Conservation (phyloP, 1,284 basidiomycete genomes). For the Laetiporus sulphureus region DNA sequence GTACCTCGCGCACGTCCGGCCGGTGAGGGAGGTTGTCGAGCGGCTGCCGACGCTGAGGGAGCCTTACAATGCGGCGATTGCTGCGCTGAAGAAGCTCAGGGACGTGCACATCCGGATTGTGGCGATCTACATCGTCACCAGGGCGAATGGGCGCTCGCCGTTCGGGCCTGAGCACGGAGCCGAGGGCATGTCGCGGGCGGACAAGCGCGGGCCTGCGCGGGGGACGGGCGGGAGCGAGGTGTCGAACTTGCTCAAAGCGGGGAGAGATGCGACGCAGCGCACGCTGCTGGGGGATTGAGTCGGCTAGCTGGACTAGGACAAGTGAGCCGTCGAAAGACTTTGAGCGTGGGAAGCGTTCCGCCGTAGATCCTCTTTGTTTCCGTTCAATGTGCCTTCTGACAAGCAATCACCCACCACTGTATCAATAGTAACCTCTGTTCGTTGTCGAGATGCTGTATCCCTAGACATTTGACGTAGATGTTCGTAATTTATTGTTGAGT, state of each 20-base stretch:
- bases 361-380: too few species aligned
- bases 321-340: too few species aligned
- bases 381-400: too few species aligned
- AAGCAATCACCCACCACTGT: too few species aligned
- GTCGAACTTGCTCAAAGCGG: constrained; percentile 77
- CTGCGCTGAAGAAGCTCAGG: constrained; percentile 74
- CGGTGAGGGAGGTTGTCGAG: constrained; percentile 54
- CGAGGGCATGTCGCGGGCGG: constrained; percentile 27
- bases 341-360: too few species aligned
- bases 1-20: constrained; percentile 52
- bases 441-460: too few species aligned
- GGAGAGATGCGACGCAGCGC: constrained; percentile 80
- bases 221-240: constrained; percentile 90
- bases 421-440: too few species aligned
- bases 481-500: too few species aligned
- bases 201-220: constrained; percentile 40
- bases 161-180: constrained; percentile 49
- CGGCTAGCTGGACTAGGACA: too few species aligned
- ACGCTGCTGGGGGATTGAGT: constrained; percentile 46
- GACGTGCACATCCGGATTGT: constrained; percentile 89
- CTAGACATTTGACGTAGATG: too few species aligned
- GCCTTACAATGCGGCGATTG: constrained; percentile 77
- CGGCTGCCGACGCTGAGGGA: constrained; percentile 50
- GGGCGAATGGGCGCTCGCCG: constrained; percentile 54
- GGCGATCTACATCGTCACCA: constrained; percentile 77